These are phyloP conservation scores for Uronychia setigera DNA, from an alignment of 73 alveolate species.

Conservation along the genomic window DNA sequence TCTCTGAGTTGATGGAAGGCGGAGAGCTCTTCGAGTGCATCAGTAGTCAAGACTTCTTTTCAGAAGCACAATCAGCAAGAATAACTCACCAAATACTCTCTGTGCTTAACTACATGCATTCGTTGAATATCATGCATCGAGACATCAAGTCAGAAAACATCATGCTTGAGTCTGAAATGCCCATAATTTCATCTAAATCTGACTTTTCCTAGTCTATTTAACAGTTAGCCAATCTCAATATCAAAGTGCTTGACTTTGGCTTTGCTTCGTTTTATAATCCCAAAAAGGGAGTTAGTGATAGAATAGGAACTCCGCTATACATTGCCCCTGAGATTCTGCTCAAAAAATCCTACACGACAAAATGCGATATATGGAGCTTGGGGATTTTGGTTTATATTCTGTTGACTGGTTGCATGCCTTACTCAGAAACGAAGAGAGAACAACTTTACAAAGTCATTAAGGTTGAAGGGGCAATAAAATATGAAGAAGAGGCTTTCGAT, in stretches of 20 bases:
- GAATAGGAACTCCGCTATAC: neutral
- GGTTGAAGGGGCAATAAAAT: constrained; percentile 12
- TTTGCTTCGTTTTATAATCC: neutral
- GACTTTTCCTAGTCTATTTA: too few relatives aligned
- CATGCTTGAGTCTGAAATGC: neutral
- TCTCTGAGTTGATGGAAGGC: neutral
- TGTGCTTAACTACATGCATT: constrained; percentile 1
- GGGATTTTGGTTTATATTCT: constrained; percentile 71
- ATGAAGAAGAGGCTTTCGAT: neutral
- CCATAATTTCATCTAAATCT: too few relatives aligned
- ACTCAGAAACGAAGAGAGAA: constrained; percentile 62
- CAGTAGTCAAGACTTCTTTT: neutral
- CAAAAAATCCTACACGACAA: neutral
- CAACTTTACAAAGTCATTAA: constrained; percentile 68
- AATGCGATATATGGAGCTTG: constrained; percentile 57
- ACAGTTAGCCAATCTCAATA: too few relatives aligned
- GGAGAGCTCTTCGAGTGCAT: neutral
- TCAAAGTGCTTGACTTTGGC: neutral
- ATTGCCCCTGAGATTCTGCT: neutral
- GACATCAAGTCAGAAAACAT: constrained; percentile 12
- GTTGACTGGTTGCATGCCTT: constrained; percentile 77
- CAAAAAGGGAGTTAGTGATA: neutral
- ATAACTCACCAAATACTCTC: neutral
- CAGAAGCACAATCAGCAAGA: neutral
- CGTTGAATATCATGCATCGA: constrained; percentile 2